Conservation (phyloP, 1,284 basidiomycete species). For the Cerrena zonata region DNA sequence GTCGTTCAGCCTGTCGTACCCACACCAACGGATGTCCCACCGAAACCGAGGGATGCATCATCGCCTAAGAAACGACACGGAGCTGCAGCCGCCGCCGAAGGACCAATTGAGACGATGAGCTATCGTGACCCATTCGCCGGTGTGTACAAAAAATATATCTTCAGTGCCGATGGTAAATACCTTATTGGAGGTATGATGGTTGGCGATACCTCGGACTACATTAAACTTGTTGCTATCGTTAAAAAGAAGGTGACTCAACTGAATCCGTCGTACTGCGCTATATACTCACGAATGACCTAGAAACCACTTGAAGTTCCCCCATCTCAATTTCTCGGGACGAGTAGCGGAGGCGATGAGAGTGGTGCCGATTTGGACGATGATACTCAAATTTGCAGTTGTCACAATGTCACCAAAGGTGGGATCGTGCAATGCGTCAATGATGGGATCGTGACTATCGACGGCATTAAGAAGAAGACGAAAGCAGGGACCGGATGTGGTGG, state of each 20-base stretch:
- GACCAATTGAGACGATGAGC: slow-evolving; percentile 57
- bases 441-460: slow-evolving; percentile 46
- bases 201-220: slow-evolving; percentile 67
- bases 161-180: slow-evolving; percentile 70
- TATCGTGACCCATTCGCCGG: slow-evolving; percentile 70
- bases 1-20: slow-evolving; percentile 8
- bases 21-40: slow-evolving; percentile 5
- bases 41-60: slow-evolving; percentile 18
- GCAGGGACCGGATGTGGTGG: slow-evolving; percentile 73
- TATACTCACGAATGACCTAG: slow-evolving; percentile 25
- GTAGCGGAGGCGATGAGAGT: slow-evolving; percentile 45
- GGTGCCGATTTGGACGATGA: slow-evolving; percentile 69
- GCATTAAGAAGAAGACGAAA: slow-evolving; percentile 67
- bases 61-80: slow-evolving; percentile 25
- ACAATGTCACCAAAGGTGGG: slow-evolving; percentile 65
- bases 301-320: slow-evolving; percentile 63
- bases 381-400: slow-evolving; percentile 66
- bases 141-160: slow-evolving; percentile 73
- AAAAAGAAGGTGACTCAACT: slow-evolving; percentile 63
- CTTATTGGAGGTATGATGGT: slow-evolving; percentile 80
- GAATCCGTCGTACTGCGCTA: too few species aligned
- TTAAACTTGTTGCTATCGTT: slow-evolving; percentile 65
- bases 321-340: slow-evolving; percentile 61
- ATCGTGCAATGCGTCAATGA: slow-evolving; percentile 52
- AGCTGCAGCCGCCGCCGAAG: slow-evolving; percentile 27